Evolutionary conservation across 2,329 filamentous ascomycete species (phyloP), one percentile per base, ranked within the genome.

Genomic region (Saccharata proteae): DNA sequence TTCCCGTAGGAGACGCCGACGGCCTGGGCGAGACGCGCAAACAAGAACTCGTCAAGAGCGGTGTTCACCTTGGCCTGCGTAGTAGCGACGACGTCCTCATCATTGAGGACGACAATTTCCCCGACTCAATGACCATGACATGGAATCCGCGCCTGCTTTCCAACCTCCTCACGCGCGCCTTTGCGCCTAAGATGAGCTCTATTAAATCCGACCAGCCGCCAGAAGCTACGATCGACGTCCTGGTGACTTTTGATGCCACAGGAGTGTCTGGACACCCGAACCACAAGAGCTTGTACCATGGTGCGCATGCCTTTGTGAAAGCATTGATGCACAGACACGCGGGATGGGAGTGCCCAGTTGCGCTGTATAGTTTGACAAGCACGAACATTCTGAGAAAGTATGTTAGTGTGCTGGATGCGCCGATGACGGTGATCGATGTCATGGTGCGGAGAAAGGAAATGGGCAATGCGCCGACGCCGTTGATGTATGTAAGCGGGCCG

Each of bases 181-280:
- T 93, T 54, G 78, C 77, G 3, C 80, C 83, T 1, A 68, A 74
- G 17, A 61, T 75, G 32, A 51, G 61, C 21, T 54, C 49, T 5
- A 48, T 54, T 12, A 51, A 56, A 3, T 45, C 56, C 15, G 57
- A 58, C 11, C 44, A 54, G 15, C 53, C 64, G 2, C 70, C 69
- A 2, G 51, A 58, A 20, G 59, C 69, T 0, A 66, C 59, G 31
- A 83, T 93, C 49, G 84, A 93, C 56, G 70, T 79, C 16, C 69
- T 98, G 43, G 65, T 98, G 42, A 98, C 90, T 17, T 98, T 98
- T 51, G 90, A 98, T 61, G 51, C 57, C n/a, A 41, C 59, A 29
- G 90, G 90, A 37, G 68, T 98, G 29, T 93, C 84, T 36, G 72
- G 73, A 25, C 90, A 98, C 57, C 84, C 85, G 14, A 98, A 98